Percentiles rank a stretch among this genome's conserved stretches.
phyloP scores from a whole-genome alignment of 2,329 filamentous ascomycete species.

The Alternaria conjuncta region DNA sequence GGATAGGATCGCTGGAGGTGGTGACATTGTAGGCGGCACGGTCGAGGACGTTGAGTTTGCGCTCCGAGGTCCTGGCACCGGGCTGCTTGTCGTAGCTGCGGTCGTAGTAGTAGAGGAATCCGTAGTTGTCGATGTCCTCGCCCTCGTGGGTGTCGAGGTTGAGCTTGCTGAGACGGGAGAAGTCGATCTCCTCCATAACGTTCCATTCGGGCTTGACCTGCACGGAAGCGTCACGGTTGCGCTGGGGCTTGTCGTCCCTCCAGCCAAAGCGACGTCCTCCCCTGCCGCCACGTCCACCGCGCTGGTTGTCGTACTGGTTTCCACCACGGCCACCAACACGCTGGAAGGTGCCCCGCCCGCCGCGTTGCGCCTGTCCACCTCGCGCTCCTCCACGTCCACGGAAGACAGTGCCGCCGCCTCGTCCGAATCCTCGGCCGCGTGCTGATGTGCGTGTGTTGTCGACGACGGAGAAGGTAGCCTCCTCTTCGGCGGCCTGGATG shows the following conservation, averaged over 20 bases:
- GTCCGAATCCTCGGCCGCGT: slow-evolving; percentile 80
- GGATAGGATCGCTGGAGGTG: slow-evolving; percentile 92
- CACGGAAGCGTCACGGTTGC: slow-evolving; percentile 94
- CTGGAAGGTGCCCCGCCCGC: slow-evolving; percentile 75
- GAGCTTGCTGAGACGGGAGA: slow-evolving; percentile 91
- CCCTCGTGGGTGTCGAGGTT: slow-evolving; percentile 95
- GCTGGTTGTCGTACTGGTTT: slow-evolving; percentile 74
- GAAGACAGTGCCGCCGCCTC: slow-evolving; percentile 88
- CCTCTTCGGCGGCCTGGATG: slow-evolving; percentile 90
- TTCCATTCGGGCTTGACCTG: slow-evolving; percentile 96
- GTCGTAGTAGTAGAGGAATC: slow-evolving; percentile 99
- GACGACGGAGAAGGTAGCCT: slow-evolving; percentile 96
- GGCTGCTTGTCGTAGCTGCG: slow-evolving; percentile 92
- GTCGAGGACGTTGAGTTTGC: slow-evolving; percentile 86
- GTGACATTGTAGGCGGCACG: slow-evolving; percentile 98
- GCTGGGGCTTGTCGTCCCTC: slow-evolving; percentile 98
- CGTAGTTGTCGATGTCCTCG: slow-evolving; percentile 93
- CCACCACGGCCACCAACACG: slow-evolving; percentile 71
- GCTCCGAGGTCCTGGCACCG: slow-evolving; percentile 81
- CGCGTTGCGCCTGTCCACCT: slow-evolving; percentile 75
- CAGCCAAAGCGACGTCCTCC: slow-evolving; percentile 91
- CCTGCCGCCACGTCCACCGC: slow-evolving; percentile 70
- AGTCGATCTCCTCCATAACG: slow-evolving; percentile 98
- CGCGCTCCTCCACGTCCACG: slow-evolving; percentile 75
- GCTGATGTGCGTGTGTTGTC: slow-evolving; percentile 88